Evolutionary conservation across 306 rosid genomes (phyloP), one percentile per base, ranked within the genome.

Genomic region (Sicyos baderoa): DNA sequence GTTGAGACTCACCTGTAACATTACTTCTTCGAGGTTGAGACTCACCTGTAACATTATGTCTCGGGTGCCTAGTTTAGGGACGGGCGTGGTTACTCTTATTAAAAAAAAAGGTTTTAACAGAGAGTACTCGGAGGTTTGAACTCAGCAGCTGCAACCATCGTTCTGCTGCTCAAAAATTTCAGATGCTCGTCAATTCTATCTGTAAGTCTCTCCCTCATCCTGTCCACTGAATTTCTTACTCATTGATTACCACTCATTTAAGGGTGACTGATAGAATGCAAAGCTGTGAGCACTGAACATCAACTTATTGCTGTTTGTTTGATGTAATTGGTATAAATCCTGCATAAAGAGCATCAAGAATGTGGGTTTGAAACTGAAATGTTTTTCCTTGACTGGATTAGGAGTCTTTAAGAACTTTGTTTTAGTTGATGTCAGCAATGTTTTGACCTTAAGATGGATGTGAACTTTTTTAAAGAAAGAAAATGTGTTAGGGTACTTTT

Each of bases 121-220:
- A 21, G n/a, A 66, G 71, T 19, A 44, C 35, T 12, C 15, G 72
- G 56, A 67, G 22, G 3, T 25, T 25, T 25, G 40, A 29, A 29
- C 35, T 29, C 35, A 29, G 35, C 35, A 29, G 35, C 35, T 29
- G 4, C 35, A 66, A 14, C 47, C 12, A 12, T 47, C 56, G 16
- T 22, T 16, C 56, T 48, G 71, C 71, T 22, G 13, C 18, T 19
- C 54, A 45, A 21, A 44, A 45, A 5, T 54, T 13, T 48, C 32
- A 42, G 32, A 21, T 40, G 37, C 27, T 45, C 69, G 6, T n/a
- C 50, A 40, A n/a, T 1, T 40, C 45, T 45, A 3, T 10, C 71
- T 67, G 72, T 48, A 67, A 67, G 72, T 67, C 71, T 66, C 71
- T n/a, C n/a, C n/a, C n/a, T n/a, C 29, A 2, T 42, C 54, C 22